Evolutionary conservation across 140 eudicot species (phyloP).

Genomic region (Anethum foeniculum): DNA sequence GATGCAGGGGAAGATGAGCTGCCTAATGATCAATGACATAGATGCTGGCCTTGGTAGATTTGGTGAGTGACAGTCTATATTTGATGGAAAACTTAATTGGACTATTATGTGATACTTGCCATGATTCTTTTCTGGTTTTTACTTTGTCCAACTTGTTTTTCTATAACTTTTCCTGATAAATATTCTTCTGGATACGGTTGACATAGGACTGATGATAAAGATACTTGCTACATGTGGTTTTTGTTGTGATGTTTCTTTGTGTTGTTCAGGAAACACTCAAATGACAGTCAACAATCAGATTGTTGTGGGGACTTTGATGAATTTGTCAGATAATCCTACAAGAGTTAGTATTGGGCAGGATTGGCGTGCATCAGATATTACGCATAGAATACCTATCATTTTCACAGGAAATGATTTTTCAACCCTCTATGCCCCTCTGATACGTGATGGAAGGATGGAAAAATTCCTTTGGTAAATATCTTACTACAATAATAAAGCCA

Average conservation of each 20-base stretch:
- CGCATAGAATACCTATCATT: slow-evolving; percentile 76
- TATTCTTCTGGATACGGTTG: background rate
- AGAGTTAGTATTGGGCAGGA: slow-evolving; percentile 94
- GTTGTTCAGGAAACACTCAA: slow-evolving; percentile 78
- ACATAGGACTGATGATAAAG: slow-evolving; percentile 6
- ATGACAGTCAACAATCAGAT: slow-evolving; percentile 98
- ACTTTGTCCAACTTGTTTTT: background rate
- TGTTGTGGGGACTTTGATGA: slow-evolving; percentile 93
- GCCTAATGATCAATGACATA: slow-evolving; percentile 88
- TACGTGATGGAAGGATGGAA: slow-evolving; percentile 99
- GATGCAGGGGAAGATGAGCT: slow-evolving; percentile 93
- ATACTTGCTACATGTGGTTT: slow-evolving; percentile 8
- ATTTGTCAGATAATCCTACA: slow-evolving; percentile 88
- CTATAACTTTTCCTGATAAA: background rate
- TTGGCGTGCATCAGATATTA: slow-evolving; percentile 80
- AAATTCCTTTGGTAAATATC: slow-evolving; percentile 73
- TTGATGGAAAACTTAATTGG: slow-evolving; percentile 27
- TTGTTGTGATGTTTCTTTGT: slow-evolving; percentile 16
- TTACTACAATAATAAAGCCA: background rate
- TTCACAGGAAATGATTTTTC: slow-evolving; percentile 95
- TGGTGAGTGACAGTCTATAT: slow-evolving; percentile 57
- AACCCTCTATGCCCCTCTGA: slow-evolving; percentile 84
- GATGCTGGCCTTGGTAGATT: slow-evolving; percentile 99
- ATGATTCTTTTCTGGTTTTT: slow-evolving; percentile 14
- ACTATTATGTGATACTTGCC: slow-evolving; percentile 23